A percentile compares a stretch with the other conserved stretches of the same genome.
These are phyloP conservation scores for Epicoccum sorghinum DNA, from an alignment of 2,329 filamentous ascomycete species.

Conservation along the genomic window DNA sequence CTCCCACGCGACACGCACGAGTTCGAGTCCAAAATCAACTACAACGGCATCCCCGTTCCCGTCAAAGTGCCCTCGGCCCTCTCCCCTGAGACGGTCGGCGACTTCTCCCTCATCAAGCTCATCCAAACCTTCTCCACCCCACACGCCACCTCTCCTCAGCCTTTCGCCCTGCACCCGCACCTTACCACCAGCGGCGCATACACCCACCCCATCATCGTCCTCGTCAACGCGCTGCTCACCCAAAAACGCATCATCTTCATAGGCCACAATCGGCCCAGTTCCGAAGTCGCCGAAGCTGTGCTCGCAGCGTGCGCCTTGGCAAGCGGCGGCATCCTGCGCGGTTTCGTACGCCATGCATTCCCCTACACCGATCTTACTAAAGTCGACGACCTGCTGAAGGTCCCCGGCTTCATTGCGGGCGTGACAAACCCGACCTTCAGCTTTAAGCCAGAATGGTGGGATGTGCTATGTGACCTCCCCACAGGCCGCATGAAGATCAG, in stretches of 20 bases:
- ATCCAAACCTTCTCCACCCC: constrained; percentile 91
- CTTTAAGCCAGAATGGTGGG: constrained; percentile 97
- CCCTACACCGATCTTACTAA: constrained; percentile 98
- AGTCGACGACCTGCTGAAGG: constrained; percentile 93
- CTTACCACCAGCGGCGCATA: constrained; percentile 87
- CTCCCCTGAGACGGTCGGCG: constrained; percentile 93
- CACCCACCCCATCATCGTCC: constrained; percentile 93
- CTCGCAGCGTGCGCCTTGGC: constrained; percentile 93
- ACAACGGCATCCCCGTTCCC: constrained; percentile 95
- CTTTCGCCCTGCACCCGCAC: constrained; percentile 86
- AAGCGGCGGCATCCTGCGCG: constrained; percentile 87
- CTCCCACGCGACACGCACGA: constrained; percentile 95
- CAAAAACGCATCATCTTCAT: constrained; percentile 97
- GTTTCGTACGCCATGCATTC: constrained; percentile 95
- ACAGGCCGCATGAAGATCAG: constrained; percentile 95
- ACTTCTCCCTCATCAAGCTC: constrained; percentile 96
- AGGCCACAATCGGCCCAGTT: constrained; percentile 87
- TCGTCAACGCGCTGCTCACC: constrained; percentile 92
- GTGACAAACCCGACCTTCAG: constrained; percentile 98
- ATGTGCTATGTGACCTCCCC: constrained; percentile 89
- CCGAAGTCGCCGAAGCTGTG: constrained; percentile 94
- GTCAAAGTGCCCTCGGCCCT: constrained; percentile 95
- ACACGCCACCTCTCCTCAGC: constrained; percentile 81
- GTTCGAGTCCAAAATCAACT: constrained; percentile 93
- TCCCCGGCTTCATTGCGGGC: constrained; percentile 95